These are phyloP conservation scores for Melanopsichium pennsylvanicum DNA, from an alignment of 1,284 basidiomycete species.

Conservation along the genomic window DNA sequence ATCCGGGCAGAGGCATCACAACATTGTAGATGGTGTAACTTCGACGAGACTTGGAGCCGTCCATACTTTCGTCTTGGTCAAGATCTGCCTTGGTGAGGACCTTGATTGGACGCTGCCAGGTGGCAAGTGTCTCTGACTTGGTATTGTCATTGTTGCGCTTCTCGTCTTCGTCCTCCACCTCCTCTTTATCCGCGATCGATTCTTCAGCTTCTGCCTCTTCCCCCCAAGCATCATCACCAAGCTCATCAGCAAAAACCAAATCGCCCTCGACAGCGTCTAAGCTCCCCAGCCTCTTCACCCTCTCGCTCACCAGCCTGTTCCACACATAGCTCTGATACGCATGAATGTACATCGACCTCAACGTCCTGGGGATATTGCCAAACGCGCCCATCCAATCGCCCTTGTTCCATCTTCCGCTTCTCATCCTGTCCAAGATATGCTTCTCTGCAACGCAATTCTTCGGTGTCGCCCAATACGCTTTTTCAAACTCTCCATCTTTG, in stretches of 20 bases:
- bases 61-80: slow-evolving; percentile 67
- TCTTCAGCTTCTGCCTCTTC: not conserved
- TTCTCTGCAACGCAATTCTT: slow-evolving; percentile 89
- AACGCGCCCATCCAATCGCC: slow-evolving; percentile 50
- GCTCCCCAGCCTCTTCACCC: slow-evolving; percentile 80
- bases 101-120: slow-evolving; percentile 73
- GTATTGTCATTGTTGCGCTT: slow-evolving; percentile 12
- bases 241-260: slow-evolving; percentile 60
- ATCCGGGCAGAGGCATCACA: slow-evolving; percentile 92
- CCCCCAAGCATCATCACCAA: slow-evolving; percentile 23
- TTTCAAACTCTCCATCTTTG: slow-evolving; percentile 53
- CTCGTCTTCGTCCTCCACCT: slow-evolving; percentile 16
- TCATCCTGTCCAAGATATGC: slow-evolving; percentile 86
- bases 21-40: slow-evolving; percentile 87
- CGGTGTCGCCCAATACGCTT: slow-evolving; percentile 85
- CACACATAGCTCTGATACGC: slow-evolving; percentile 99
- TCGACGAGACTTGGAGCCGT: not conserved
- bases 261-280: slow-evolving; percentile 84
- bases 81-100: slow-evolving; percentile 79
- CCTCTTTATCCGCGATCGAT: slow-evolving; percentile 1
- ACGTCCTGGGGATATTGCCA: slow-evolving; percentile 69
- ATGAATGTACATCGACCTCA: slow-evolving; percentile 96
- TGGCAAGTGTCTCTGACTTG: slow-evolving; percentile 18
- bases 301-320: slow-evolving; percentile 94
- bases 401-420: slow-evolving; percentile 61